Percentiles rank a stretch among this genome's conserved stretches.
Conservation (phyloP, 345 rosid genomes). For the thale cress (Arabidopsis thaliana) region DNA sequence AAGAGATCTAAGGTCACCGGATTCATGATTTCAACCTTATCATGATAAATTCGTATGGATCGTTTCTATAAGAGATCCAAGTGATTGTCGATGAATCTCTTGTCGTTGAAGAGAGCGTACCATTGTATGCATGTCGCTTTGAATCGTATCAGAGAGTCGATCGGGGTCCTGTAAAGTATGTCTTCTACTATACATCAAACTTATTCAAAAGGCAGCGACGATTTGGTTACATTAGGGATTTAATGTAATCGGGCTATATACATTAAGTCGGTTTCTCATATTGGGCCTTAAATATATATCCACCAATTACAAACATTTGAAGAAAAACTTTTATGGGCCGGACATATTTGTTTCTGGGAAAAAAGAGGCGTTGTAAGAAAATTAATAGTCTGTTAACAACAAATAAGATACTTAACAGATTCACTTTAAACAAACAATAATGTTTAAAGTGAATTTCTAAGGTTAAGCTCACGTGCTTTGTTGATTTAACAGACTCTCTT, state of each 20-base stretch:
- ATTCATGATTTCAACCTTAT: background rate
- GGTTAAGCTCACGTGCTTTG: slow-evolving; percentile 13
- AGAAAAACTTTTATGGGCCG: background rate
- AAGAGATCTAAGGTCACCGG: background rate
- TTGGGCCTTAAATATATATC: background rate
- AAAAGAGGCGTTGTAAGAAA: background rate
- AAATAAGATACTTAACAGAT: background rate
- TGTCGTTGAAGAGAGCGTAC: background rate
- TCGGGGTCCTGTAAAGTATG: background rate
- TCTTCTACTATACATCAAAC: background rate
- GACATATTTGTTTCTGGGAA: slow-evolving; percentile 5
- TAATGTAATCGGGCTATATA: background rate
- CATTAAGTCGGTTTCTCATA: background rate
- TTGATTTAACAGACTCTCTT: background rate
- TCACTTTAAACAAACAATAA: too few relatives aligned
- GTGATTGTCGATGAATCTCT: background rate
- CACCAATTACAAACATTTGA: slow-evolving; percentile 9
- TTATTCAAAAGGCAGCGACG: background rate
- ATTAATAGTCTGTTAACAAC: background rate
- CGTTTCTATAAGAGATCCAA: background rate
- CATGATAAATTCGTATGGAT: background rate
- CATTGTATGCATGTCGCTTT: background rate
- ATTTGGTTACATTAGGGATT: too few relatives aligned
- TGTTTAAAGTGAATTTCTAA: background rate
- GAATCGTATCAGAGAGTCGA: background rate